These are phyloP conservation scores for Metroxylon sagu DNA, from an alignment of 176 grass and related monocot genomes.

Conservation along the genomic window DNA sequence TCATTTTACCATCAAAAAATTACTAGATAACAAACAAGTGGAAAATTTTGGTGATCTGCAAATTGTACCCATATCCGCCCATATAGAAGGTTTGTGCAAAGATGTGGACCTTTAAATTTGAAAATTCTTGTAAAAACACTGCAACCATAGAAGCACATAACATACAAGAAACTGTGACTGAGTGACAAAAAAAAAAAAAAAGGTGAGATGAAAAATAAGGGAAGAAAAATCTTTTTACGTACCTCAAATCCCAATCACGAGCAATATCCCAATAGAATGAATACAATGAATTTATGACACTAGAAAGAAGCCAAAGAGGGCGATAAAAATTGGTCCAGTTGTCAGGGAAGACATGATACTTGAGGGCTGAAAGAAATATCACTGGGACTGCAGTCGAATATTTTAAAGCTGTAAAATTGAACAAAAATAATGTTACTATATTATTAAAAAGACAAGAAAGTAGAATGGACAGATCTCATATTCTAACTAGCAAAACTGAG, in stretches of 20 bases:
- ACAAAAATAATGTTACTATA: no score
- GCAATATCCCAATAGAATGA: conserved; percentile 98
- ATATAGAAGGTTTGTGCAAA: conserved; percentile 54
- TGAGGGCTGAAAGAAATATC: conserved; percentile 89
- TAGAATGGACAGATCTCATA: no score
- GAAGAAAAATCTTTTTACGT: no score
- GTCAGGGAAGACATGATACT: conserved; percentile 80
- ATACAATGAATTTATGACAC: conserved; percentile 80
- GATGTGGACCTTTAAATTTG: conserved; percentile 75
- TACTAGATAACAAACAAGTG: background rate
- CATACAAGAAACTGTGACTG: no score
- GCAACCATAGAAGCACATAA: conserved; percentile 7
- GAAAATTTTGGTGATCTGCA: background rate
- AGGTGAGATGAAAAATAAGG: no score
- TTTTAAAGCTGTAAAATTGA: conserved; percentile 64
- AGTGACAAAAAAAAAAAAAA: background rate
- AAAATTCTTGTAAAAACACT: conserved; percentile 90
- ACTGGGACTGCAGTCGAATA: conserved; percentile 89
- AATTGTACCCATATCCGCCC: conserved; percentile 59
- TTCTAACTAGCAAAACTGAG: no score
- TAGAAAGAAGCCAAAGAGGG: conserved; percentile 83
- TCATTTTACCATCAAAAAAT: background rate
- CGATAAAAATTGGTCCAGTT: conserved; percentile 73
- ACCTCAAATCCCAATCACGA: conserved; percentile 98
- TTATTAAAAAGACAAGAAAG: no score